A percentile compares a stretch with the other conserved stretches of the same genome.
Conservation (phyloP, 2,329 filamentous ascomycete genomes). For the Chalara sp. region DNA sequence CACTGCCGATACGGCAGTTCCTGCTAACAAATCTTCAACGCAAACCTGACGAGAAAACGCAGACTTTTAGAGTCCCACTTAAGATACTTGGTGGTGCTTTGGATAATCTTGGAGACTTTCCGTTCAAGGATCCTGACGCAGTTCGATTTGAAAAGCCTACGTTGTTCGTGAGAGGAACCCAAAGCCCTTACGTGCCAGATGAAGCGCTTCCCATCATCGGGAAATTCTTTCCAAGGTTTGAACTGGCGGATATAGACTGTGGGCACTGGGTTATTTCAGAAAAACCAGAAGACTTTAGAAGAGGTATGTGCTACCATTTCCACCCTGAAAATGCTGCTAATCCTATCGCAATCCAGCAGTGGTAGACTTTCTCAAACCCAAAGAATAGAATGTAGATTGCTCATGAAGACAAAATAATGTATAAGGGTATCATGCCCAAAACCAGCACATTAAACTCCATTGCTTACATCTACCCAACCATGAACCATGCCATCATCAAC, state of each 20-base stretch:
- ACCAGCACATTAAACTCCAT: conserved; percentile 3
- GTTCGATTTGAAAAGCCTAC: conserved; percentile 68
- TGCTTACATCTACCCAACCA: background rate
- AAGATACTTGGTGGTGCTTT: conserved; percentile 61
- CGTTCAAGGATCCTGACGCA: conserved; percentile 66
- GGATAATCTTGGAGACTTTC: conserved; percentile 74
- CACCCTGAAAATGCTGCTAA: conserved; percentile 3
- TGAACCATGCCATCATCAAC: background rate
- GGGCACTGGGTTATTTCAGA: conserved; percentile 92
- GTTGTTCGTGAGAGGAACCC: conserved; percentile 72
- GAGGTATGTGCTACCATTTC: conserved; percentile 45
- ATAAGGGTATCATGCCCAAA: conserved; percentile 26
- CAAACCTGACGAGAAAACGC: conserved; percentile 39
- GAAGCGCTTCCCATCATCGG: conserved; percentile 75
- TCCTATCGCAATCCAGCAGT: conserved; percentile 40
- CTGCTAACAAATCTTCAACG: conserved; percentile 78
- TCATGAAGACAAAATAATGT: conserved; percentile 6
- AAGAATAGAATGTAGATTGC: conserved; percentile 32
- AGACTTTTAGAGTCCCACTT: conserved; percentile 77
- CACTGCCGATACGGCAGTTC: conserved; percentile 78
- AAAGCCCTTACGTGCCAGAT: conserved; percentile 73
- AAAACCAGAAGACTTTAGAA: conserved; percentile 70
- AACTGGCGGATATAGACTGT: conserved; percentile 65
- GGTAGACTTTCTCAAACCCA: conserved; percentile 51
- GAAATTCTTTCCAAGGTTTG: conserved; percentile 74